A percentile compares a stretch with the other conserved stretches of the same genome.
Evolutionary conservation across 1,139 yeast genomes (phyloP).

Genomic region (Citeromyces hawaiiensis): DNA sequence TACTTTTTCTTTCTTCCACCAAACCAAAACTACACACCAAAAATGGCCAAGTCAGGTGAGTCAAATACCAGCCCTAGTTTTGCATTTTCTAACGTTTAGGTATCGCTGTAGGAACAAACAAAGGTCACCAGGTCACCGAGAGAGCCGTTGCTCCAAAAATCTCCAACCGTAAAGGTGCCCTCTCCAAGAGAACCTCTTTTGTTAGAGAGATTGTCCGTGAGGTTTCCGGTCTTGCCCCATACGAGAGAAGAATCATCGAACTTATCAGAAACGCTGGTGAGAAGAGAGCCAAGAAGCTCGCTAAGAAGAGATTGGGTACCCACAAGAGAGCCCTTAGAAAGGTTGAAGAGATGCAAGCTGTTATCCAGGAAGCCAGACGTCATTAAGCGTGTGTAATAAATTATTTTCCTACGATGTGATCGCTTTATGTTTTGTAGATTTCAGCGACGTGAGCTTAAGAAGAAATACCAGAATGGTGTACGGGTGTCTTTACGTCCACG

Average conservation of each 20-base stretch:
- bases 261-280: conserved; percentile 99
- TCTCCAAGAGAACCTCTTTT: conserved; percentile 90
- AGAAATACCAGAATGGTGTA: no score
- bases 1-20: not conserved
- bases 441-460: no score
- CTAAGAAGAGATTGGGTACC: conserved; percentile 99
- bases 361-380: conserved; percentile 98
- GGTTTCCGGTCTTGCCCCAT: conserved; percentile 99
- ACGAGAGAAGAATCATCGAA: conserved; percentile 99
- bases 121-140: conserved; percentile 95
- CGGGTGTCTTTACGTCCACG: no score
- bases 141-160: conserved; percentile 90
- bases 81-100: conserved; percentile 30
- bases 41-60: conserved; percentile 58
- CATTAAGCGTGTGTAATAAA: conserved; percentile 20
- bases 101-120: conserved; percentile 97
- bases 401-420: not conserved
- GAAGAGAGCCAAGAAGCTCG: conserved; percentile 99
- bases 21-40: conserved; percentile 13
- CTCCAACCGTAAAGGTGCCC: conserved; percentile 95
- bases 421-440: no score
- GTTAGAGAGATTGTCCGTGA: conserved; percentile 94
- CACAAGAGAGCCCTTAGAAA: conserved; percentile 99
- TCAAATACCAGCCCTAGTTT: conserved; percentile 7
- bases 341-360: conserved; percentile 96